These are phyloP conservation scores for Elasticomyces elasticus DNA, from an alignment of 495 filamentous ascomycete genomes.

Conservation along the genomic window DNA sequence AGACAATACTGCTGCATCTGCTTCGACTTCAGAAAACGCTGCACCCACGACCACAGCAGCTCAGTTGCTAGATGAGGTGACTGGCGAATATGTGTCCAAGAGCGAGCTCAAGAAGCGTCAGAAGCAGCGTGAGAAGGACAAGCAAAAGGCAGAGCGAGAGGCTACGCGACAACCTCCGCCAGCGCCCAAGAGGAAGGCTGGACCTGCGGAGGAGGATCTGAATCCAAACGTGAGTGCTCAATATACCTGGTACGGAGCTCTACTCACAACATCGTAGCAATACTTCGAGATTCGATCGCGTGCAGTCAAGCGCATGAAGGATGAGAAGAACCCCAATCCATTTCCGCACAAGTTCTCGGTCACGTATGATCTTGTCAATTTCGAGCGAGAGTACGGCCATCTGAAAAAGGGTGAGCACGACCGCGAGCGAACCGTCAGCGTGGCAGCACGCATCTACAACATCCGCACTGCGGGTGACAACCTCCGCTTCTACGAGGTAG, in stretches of 20 bases:
- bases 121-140: conserved; percentile 79
- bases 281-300: conserved; percentile 94
- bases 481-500: conserved; percentile 88
- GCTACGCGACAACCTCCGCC: conserved; percentile 49
- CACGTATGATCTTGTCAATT: conserved; percentile 66
- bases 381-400: conserved; percentile 59
- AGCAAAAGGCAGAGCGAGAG: conserved; percentile 78
- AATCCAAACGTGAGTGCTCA: conserved; percentile 68
- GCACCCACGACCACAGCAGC: conserved; percentile 10
- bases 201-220: conserved; percentile 56
- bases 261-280: conserved; percentile 49
- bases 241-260: background rate
- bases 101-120: conserved; percentile 69
- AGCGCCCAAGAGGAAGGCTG: conserved; percentile 54
- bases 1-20: conserved; percentile 1
- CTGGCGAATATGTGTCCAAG: conserved; percentile 36
- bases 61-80: conserved; percentile 31
- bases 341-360: conserved; percentile 97
- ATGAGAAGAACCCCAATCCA: conserved; percentile 71
- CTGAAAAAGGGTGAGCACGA: conserved; percentile 79
- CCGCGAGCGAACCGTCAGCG: conserved; percentile 57
- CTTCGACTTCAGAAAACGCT: background rate
- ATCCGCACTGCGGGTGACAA: conserved; percentile 74
- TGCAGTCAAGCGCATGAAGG: conserved; percentile 71
- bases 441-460: conserved; percentile 82